A percentile compares a stretch with the other conserved stretches of the same genome.
phyloP scores from a whole-genome alignment of 2,329 filamentous ascomycete species.

The Cyphellophora europaea region DNA sequence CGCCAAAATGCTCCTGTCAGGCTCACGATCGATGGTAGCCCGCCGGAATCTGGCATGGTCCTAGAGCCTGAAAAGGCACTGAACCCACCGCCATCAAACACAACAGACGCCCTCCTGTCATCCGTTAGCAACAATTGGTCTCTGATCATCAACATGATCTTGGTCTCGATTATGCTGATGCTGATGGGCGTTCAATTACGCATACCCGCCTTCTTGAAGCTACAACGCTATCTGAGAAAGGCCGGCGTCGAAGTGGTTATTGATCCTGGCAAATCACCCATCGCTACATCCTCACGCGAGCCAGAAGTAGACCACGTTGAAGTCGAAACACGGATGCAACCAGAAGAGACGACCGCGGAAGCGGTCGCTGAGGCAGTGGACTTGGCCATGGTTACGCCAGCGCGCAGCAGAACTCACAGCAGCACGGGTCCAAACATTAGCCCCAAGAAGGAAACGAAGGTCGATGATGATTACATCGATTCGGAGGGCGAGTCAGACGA shows the following conservation, averaged over 20 bases:
- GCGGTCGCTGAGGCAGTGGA: too few relatives aligned
- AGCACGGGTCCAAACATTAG: not conserved
- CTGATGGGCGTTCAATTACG: conserved; percentile 13
- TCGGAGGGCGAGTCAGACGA: conserved; percentile 17
- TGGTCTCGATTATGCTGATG: conserved; percentile 10
- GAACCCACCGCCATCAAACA: not conserved
- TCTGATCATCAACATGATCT: conserved; percentile 13
- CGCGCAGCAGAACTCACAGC: not conserved
- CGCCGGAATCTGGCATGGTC: conserved; percentile 10
- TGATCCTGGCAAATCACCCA: too few relatives aligned
- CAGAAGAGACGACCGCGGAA: too few relatives aligned
- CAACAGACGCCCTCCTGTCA: conserved; percentile 1
- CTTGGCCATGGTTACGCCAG: too few relatives aligned
- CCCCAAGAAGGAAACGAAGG: not conserved
- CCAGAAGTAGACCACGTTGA: too few relatives aligned
- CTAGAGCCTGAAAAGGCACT: conserved; percentile 13
- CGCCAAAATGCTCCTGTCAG: conserved; percentile 42
- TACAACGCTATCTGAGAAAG: conserved; percentile 12
- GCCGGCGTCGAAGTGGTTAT: conserved; percentile 11
- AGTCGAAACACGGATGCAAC: too few relatives aligned
- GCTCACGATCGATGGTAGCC: conserved; percentile 16
- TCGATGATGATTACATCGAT: conserved; percentile 1
- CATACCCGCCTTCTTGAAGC: conserved; percentile 11
- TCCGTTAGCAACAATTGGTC: conserved; percentile 9
- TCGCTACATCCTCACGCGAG: too few relatives aligned